These are phyloP conservation scores for Glycine latifolia DNA, from an alignment of 306 rosid genomes.

Conservation along the genomic window DNA sequence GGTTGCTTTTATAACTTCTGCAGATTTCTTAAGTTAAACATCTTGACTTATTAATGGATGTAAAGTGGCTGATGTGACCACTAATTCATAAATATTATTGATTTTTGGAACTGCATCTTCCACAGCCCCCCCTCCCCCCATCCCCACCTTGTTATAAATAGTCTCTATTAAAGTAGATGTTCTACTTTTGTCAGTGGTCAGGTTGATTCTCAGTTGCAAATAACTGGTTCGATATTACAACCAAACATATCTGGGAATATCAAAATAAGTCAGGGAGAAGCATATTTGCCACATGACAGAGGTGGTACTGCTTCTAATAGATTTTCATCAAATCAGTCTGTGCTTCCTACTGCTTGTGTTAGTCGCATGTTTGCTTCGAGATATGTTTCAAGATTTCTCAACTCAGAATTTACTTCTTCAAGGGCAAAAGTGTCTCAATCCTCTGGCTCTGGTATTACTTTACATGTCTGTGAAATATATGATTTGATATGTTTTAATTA, in stretches of 20 bases:
- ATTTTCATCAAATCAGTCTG: conserved; percentile 71
- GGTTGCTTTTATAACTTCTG: conserved; percentile 57
- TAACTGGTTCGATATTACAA: conserved; percentile 91
- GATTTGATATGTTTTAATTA: no score
- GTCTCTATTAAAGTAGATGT: conserved; percentile 35
- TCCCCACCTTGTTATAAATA: not conserved
- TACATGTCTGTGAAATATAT: not conserved
- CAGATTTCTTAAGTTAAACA: conserved; percentile 17
- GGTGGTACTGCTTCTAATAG: conserved; percentile 78
- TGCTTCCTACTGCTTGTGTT: conserved; percentile 65
- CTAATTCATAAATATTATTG: not conserved
- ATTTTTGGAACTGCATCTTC: conserved; percentile 2
- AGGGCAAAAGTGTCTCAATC: conserved; percentile 61
- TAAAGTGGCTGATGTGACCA: conserved; percentile 16
- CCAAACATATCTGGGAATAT: conserved; percentile 87
- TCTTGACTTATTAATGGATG: conserved; percentile 27
- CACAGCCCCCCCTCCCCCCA: not conserved
- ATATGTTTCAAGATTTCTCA: conserved; percentile 83
- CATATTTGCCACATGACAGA: conserved; percentile 94
- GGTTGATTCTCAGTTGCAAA: conserved; percentile 95
- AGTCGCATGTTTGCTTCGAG: conserved; percentile 77
- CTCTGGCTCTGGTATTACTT: conserved; percentile 74
- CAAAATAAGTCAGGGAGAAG: conserved; percentile 94
- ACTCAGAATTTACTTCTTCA: conserved; percentile 65
- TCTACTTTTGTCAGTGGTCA: conserved; percentile 72